Evolutionary conservation across 148 eudicot species (phyloP).

Genomic region (Dysphania ambrosioides): DNA sequence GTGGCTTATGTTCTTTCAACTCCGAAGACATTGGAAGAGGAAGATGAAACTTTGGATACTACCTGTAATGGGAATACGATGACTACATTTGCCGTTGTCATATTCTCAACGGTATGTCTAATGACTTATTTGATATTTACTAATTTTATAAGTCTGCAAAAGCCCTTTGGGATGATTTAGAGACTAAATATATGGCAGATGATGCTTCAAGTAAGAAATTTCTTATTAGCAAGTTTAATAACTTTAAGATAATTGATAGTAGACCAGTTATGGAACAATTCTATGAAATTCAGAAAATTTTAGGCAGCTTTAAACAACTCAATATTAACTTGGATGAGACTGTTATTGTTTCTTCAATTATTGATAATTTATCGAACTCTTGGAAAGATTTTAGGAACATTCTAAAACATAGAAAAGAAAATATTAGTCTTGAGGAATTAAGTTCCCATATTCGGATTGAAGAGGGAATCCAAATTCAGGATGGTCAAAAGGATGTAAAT

Average conservation of each 20-base stretch:
- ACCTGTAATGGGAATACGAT: neutral
- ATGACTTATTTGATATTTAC: slow-evolving; percentile 7
- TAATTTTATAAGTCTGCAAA: neutral
- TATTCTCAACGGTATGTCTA: slow-evolving; percentile 20
- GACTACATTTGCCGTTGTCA: slow-evolving; percentile 2
- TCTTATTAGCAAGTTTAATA: too few relatives aligned
- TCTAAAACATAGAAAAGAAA: neutral
- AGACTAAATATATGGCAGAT: too few relatives aligned
- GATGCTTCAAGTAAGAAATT: too few relatives aligned
- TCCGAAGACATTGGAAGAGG: too few relatives aligned
- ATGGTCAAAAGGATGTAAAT: too few relatives aligned
- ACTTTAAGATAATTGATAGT: too few relatives aligned
- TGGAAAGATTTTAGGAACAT: neutral
- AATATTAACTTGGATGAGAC: neutral
- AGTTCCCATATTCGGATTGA: too few relatives aligned
- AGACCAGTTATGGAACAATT: slow-evolving; percentile 5
- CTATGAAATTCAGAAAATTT: neutral
- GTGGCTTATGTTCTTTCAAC: too few relatives aligned
- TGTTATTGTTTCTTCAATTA: neutral
- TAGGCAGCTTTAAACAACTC: neutral
- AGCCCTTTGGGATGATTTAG: too few relatives aligned
- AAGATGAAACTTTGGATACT: neutral
- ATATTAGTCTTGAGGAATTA: too few relatives aligned
- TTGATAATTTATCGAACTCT: neutral
- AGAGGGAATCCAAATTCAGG: too few relatives aligned